Evolutionary conservation across 176 grass and related monocot genomes (phyloP).

Genomic region (Miscanthus lutarioriparius): DNA sequence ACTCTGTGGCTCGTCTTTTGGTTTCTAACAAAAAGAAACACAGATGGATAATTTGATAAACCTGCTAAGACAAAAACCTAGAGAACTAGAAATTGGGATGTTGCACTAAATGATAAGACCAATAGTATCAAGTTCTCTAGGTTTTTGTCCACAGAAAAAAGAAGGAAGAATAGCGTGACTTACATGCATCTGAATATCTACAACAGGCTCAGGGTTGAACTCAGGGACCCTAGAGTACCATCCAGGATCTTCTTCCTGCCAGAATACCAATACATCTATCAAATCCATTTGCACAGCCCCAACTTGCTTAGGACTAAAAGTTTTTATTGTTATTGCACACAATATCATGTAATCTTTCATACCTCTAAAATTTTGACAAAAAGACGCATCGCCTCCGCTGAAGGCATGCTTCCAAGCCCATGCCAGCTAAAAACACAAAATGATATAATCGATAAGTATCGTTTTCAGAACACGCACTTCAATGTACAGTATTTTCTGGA

Average conservation of each 20-base stretch:
- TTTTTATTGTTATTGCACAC: neutral
- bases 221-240: constrained; percentile 87
- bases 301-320: neutral
- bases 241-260: constrained; percentile 97
- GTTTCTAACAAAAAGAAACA: constrained; percentile 51
- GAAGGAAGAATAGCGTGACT: constrained; percentile 31
- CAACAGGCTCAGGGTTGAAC: constrained; percentile 62
- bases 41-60: constrained; percentile 17
- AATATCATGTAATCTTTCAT: constrained; percentile 27
- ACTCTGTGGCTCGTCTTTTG: constrained; percentile 48
- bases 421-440: constrained; percentile 72
- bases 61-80: neutral
- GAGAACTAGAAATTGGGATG: neutral
- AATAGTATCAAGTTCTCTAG: neutral
- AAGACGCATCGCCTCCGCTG: constrained; percentile 91
- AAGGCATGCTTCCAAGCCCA: constrained; percentile 85
- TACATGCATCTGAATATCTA: constrained; percentile 94
- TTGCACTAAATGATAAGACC: constrained; percentile 3
- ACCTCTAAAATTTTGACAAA: constrained; percentile 99
- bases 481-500: neutral
- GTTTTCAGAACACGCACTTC: neutral
- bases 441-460: neutral
- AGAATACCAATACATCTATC: constrained; percentile 19
- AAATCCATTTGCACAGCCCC: constrained; percentile 1
- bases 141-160: neutral